A percentile compares a stretch with the other conserved stretches of the same genome.
Conservation (phyloP, 148 eudicot species). For the Rhododendron williamsianum region DNA sequence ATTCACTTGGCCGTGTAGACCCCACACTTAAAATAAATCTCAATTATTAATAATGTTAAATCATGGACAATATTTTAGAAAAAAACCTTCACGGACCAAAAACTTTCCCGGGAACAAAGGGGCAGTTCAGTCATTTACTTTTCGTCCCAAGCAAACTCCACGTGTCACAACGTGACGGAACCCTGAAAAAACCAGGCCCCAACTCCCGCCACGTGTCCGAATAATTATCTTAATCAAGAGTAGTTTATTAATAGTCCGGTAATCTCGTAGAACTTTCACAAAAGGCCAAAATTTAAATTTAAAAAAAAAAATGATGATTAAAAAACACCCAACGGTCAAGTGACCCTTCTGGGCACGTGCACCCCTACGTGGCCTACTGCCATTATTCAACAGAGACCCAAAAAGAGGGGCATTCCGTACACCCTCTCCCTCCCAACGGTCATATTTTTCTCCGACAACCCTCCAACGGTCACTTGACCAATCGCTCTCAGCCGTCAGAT, state of each 20-base stretch:
- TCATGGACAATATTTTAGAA: too few species aligned
- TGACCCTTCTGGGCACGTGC: conserved; percentile 27
- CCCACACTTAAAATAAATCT: too few species aligned
- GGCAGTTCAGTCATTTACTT: neutral
- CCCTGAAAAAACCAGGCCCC: neutral
- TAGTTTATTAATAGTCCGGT: neutral
- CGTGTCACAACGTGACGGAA: neutral
- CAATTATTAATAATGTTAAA: too few species aligned
- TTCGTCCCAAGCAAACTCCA: neutral
- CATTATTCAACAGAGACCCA: neutral
- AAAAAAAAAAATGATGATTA: neutral
- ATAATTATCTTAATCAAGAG: neutral
- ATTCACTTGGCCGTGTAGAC: neutral
- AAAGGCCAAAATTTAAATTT: neutral
- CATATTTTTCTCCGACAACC: conserved; percentile 41
- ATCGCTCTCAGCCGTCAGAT: conserved; percentile 47
- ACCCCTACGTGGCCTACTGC: conserved; percentile 18
- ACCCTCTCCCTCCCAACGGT: conserved; percentile 48
- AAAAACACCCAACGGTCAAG: neutral
- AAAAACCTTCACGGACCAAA: neutral
- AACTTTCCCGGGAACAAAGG: neutral
- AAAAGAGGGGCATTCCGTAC: conserved; percentile 23
- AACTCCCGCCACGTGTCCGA: neutral
- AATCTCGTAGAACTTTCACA: neutral
- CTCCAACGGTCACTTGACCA: conserved; percentile 39